A percentile compares a stretch with the other conserved stretches of the same genome.
Evolutionary conservation across 2,329 filamentous ascomycete genomes (phyloP).

Genomic region (Apiospora koreana): DNA sequence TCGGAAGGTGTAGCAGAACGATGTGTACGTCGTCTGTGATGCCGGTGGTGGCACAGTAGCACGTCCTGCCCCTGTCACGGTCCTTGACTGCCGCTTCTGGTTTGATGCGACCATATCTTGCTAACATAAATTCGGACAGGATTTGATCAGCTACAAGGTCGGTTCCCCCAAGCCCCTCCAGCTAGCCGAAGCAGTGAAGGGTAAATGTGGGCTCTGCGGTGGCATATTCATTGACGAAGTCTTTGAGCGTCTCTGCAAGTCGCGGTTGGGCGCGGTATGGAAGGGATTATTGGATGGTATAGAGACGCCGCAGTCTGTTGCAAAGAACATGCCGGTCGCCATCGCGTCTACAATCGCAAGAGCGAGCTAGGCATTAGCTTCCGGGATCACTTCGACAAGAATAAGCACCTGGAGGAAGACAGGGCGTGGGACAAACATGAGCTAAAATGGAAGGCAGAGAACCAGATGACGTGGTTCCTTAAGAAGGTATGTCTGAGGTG

Average conservation of each 20-base stretch:
- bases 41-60: conserved; percentile 29
- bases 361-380: background rate
- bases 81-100: background rate
- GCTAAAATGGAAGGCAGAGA: background rate
- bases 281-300: background rate
- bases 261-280: background rate
- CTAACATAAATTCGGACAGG: background rate
- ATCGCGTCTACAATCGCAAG: background rate
- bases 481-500: background rate
- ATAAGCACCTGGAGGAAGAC: background rate
- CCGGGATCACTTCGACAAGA: background rate
- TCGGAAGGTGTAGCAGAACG: conserved; percentile 6
- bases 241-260: background rate
- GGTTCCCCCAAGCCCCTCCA: background rate
- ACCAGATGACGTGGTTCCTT: conserved; percentile 10
- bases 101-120: too few relatives aligned
- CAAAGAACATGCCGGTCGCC: background rate
- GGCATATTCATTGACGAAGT: conserved; percentile 11
- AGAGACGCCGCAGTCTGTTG: background rate
- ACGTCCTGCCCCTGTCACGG: background rate
- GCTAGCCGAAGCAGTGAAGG: background rate
- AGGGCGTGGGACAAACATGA: background rate
- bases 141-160: conserved; percentile 23
- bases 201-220: conserved; percentile 11
- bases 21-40: conserved; percentile 25